phyloP scores from a whole-genome alignment of 164 flowering plant genomes.

The Berberis vulgaris region DNA sequence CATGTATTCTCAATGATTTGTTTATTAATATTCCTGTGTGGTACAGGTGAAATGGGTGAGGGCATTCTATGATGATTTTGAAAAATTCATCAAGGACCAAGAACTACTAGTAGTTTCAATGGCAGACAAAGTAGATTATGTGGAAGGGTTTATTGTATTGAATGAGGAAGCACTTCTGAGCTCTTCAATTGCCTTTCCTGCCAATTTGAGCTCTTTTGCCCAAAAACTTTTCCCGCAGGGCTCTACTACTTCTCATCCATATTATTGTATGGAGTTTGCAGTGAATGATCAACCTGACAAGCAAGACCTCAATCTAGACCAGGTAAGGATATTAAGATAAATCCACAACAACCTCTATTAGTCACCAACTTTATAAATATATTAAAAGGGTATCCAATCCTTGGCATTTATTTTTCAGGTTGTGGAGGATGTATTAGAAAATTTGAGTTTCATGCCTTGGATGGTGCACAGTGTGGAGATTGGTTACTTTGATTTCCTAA shows the following conservation, averaged over 20 bases:
- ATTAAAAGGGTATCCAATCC: no score
- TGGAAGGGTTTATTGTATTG: slow-evolving; percentile 27
- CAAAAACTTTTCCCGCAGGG: slow-evolving; percentile 13
- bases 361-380: no score
- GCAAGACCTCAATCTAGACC: slow-evolving; percentile 17
- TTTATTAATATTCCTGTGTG: background rate
- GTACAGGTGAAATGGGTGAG: slow-evolving; percentile 33
- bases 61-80: slow-evolving; percentile 30
- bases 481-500: slow-evolving; percentile 30
- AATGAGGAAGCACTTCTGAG: slow-evolving; percentile 19
- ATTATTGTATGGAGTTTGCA: slow-evolving; percentile 32
- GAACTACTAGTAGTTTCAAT: slow-evolving; percentile 20
- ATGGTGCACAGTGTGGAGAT: slow-evolving; percentile 19
- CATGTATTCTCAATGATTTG: background rate
- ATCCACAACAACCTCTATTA: no score
- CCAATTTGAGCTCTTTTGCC: slow-evolving; percentile 10
- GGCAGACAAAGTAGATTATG: slow-evolving; percentile 24
- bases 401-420: slow-evolving; percentile 12
- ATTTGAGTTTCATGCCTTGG: slow-evolving; percentile 19
- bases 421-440: slow-evolving; percentile 17
- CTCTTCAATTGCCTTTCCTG: slow-evolving; percentile 21
- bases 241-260: slow-evolving; percentile 12
- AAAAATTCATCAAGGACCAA: slow-evolving; percentile 24
- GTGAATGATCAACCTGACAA: slow-evolving; percentile 18
- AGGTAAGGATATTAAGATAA: slow-evolving; percentile 9